Conservation (phyloP, 306 rosid genomes). For the Cyclanthera cordifolia region DNA sequence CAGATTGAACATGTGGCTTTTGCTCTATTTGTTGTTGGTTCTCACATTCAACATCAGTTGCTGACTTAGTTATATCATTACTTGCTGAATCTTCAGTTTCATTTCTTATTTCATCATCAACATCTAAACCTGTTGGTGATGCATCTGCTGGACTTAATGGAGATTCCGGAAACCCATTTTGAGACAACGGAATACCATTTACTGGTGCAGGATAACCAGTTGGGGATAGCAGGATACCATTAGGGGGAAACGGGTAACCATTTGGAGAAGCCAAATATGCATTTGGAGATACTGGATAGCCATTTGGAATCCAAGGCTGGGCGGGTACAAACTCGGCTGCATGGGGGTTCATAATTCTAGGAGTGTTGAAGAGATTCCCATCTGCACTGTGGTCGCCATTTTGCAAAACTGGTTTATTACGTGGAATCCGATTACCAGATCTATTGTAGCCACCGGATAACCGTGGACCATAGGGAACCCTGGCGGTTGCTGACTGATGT, state of each 20-base stretch:
- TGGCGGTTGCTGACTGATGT: constrained; percentile 90
- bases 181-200: constrained; percentile 35
- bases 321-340: constrained; percentile 88
- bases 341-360: constrained; percentile 83
- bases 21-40: constrained; percentile 29
- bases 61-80: constrained; percentile 25
- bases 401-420: constrained; percentile 43
- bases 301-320: constrained; percentile 74
- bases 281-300: constrained; percentile 59
- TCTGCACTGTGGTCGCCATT: constrained; percentile 48
- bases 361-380: constrained; percentile 61
- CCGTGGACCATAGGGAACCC: constrained; percentile 96
- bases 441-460: constrained; percentile 79
- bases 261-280: constrained; percentile 48
- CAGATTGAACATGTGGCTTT: constrained; percentile 30
- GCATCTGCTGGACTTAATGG: constrained; percentile 43
- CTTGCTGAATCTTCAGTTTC: constrained; percentile 22
- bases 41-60: constrained; percentile 29
- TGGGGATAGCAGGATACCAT: constrained; percentile 38
- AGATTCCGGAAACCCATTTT: constrained; percentile 42
- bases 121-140: constrained; percentile 25
- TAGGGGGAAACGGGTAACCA: constrained; percentile 46
- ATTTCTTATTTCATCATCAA: constrained; percentile 23
- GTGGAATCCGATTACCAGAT: constrained; percentile 67
- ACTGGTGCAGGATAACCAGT: constrained; percentile 39